A percentile compares a stretch with the other conserved stretches of the same genome.
These are phyloP conservation scores for Starmerella cellae DNA, from an alignment of 805 yeast species.

Conservation along the genomic window DNA sequence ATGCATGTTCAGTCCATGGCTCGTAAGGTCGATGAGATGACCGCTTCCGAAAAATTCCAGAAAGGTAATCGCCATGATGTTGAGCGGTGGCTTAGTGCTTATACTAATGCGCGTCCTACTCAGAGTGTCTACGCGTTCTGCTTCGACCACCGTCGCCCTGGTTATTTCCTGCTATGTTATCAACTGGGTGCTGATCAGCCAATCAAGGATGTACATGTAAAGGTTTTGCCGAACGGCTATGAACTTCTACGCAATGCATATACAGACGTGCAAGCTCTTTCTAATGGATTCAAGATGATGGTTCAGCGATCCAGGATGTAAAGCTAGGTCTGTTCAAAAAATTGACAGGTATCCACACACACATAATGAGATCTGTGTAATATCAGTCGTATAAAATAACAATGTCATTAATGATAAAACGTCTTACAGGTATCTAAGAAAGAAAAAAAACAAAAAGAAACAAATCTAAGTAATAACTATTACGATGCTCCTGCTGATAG, in stretches of 20 bases:
- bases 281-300: conserved; percentile 85
- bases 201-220: conserved; percentile 77
- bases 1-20: conserved; percentile 77
- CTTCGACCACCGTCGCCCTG: conserved; percentile 79
- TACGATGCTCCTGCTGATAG: too few relatives aligned
- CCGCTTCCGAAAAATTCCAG: conserved; percentile 76
- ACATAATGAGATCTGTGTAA: background rate
- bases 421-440: background rate
- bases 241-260: conserved; percentile 66
- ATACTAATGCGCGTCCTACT: conserved; percentile 80
- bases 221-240: conserved; percentile 78
- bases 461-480: too few relatives aligned
- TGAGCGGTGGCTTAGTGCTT: conserved; percentile 73
- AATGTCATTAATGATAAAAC: too few relatives aligned
- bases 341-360: background rate
- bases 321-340: background rate
- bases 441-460: background rate
- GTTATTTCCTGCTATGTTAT: conserved; percentile 81
- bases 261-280: conserved; percentile 75
- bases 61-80: conserved; percentile 69
- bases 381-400: background rate
- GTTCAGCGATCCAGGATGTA: conserved; percentile 9
- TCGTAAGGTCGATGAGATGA: conserved; percentile 70
- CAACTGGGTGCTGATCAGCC: conserved; percentile 42
- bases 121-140: conserved; percentile 86